Base-by-base conservation (phyloP, 1,284 basidiomycete genomes). In the Apiotrichum laibachii region DNA sequence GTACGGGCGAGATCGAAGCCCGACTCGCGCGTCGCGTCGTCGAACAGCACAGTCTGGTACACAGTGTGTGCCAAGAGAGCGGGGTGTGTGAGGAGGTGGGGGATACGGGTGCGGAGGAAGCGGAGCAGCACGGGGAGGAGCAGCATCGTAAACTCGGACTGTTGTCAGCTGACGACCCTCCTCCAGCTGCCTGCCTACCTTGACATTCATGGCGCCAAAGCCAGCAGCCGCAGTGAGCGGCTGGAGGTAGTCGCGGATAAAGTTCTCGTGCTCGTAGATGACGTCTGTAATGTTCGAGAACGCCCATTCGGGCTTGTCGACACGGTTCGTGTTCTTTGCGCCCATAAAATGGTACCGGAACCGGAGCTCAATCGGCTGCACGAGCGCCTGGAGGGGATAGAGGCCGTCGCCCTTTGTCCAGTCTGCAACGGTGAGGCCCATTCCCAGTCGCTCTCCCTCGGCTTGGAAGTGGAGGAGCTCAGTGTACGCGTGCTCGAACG, bases 271-370 rank as follows among this genome's bases (percentile, higher is more conserved):
- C 61, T 92, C 88, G 67, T 90, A 89, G 37, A 85, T 82, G 55
- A 87, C 83, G 68, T 96, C 91, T 33, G 90, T 81, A 18, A 98
- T 82, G 74, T 97, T 90, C 3, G 90, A 88, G 68, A 99, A 89
- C 68, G 90, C 97, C 92, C 95, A 99, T 76, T 98, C 96, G 1
- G 95, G 95, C 89, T 96, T 99, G 80, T 98, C 95, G 8, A 95
- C 78, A 50, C 92, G 84, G 76, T 97, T 99, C 0, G 95, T 99
- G 62, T 87, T 84, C 39, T 91, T 82, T 15, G 84, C 82, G 0
- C 89, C 86, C 63, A 97, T 92, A 68, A 99, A 99, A 72, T 99
- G 96, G 75, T 90, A 99, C 68, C 89, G 90, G 82, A 98, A 99
- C 22, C 95, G 85, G 49, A 92, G 79, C 2, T 89, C 82, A 50